Percentiles rank a stretch among this genome's conserved stretches.
These are phyloP conservation scores for Dactylellina parvicollis DNA, from an alignment of 2,329 filamentous ascomycete species.

Conservation along the genomic window DNA sequence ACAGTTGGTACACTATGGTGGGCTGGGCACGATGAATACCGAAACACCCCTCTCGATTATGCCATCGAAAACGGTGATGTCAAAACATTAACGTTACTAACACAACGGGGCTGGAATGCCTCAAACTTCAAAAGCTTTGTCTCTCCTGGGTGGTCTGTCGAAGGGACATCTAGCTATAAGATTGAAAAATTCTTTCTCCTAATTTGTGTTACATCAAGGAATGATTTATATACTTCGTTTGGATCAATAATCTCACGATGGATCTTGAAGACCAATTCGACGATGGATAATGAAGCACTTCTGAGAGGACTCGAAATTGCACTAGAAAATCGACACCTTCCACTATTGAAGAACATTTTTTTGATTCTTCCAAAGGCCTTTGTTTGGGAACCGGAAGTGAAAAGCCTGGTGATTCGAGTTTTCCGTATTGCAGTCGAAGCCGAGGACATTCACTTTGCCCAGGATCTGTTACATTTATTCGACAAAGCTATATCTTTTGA, in stretches of 20 bases:
- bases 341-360: neutral
- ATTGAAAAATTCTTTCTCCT: conserved; percentile 17
- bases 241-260: neutral
- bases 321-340: neutral
- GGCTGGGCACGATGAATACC: conserved; percentile 5
- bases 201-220: neutral
- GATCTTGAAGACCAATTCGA: neutral
- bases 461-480: neutral
- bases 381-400: neutral
- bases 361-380: neutral
- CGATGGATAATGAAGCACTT: neutral
- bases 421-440: neutral
- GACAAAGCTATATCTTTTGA: neutral
- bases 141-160: conserved; percentile 10
- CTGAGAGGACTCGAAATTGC: conserved; percentile 2
- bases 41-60: conserved; percentile 34
- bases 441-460: neutral
- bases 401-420: neutral
- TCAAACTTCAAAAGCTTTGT: too few relatives aligned
- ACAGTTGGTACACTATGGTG: neutral
- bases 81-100: neutral
- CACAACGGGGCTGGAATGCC: neutral
- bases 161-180: conserved; percentile 6
- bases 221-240: neutral
- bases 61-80: conserved; percentile 7